These are phyloP conservation scores for Ophiosphaerella korrae DNA, from an alignment of 2,329 filamentous ascomycete species.

Conservation along the genomic window DNA sequence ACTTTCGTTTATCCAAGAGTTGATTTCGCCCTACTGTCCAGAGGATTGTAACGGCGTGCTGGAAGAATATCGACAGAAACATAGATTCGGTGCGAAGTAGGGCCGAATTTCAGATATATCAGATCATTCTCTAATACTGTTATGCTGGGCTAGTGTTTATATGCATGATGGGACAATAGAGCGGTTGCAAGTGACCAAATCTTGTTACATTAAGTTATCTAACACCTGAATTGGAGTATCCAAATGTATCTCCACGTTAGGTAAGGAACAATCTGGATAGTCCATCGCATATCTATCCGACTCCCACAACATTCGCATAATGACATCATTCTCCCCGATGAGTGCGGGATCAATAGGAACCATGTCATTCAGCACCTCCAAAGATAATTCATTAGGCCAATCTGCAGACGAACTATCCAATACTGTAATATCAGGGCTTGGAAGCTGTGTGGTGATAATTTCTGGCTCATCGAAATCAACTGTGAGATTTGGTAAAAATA, in stretches of 20 bases:
- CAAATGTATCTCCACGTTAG: constrained; percentile 1
- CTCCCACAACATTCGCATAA: constrained; percentile 25
- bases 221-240: too few species aligned
- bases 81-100: neutral
- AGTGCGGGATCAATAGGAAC: constrained; percentile 10
- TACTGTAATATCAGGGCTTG: constrained; percentile 18
- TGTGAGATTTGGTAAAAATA: constrained; percentile 12
- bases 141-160: too few species aligned
- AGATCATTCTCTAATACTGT: too few species aligned
- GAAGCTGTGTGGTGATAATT: constrained; percentile 14
- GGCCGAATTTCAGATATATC: too few species aligned
- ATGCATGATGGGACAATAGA: too few species aligned
- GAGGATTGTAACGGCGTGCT: constrained; percentile 32
- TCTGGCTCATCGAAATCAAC: constrained; percentile 7
- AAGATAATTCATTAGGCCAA: constrained; percentile 10
- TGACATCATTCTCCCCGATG: constrained; percentile 20
- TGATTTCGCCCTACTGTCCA: constrained; percentile 23
- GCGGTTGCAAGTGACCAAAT: too few species aligned
- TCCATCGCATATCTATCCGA: constrained; percentile 15
- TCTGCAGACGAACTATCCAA: constrained; percentile 9
- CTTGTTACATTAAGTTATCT: too few species aligned
- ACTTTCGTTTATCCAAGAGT: constrained; percentile 9
- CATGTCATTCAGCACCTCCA: constrained; percentile 8
- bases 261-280: constrained; percentile 11
- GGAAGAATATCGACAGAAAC: constrained; percentile 21